Percentiles rank a stretch among this genome's conserved stretches.
Conservation (phyloP, 2,329 filamentous ascomycete genomes). For the Aspergillus ochraceus region DNA sequence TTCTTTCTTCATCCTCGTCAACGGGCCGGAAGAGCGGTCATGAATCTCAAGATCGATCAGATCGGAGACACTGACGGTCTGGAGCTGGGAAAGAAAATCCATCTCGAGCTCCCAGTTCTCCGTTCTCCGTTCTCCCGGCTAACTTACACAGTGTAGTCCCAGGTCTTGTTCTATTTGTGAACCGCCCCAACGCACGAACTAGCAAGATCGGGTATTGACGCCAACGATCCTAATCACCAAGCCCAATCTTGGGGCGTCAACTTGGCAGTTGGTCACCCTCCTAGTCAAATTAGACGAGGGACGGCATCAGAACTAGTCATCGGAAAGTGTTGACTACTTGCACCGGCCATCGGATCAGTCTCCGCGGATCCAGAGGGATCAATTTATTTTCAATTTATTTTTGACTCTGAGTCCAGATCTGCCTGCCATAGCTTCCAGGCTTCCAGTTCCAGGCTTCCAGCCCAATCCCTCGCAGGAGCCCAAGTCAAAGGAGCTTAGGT, state of each 20-base stretch:
- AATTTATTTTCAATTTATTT: background rate
- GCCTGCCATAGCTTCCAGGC: background rate
- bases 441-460: background rate
- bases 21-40: too few species aligned
- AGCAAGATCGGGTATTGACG: constrained; percentile 12
- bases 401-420: background rate
- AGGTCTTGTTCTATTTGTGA: constrained; percentile 8
- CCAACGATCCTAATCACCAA: constrained; percentile 14
- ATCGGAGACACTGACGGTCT: background rate
- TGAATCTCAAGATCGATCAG: background rate
- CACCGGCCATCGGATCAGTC: background rate
- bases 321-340: background rate
- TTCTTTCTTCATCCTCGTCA: background rate
- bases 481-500: background rate
- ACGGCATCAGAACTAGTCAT: background rate
- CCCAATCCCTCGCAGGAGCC: background rate
- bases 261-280: background rate
- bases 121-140: background rate
- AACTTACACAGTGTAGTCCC: background rate
- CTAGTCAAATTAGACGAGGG: background rate
- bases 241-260: background rate
- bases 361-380: background rate
- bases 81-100: too few species aligned
- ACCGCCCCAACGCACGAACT: constrained; percentile 5
- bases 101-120: background rate